phyloP scores from a whole-genome alignment of 164 flowering plant species.

The Cinnamomum micranthum region DNA sequence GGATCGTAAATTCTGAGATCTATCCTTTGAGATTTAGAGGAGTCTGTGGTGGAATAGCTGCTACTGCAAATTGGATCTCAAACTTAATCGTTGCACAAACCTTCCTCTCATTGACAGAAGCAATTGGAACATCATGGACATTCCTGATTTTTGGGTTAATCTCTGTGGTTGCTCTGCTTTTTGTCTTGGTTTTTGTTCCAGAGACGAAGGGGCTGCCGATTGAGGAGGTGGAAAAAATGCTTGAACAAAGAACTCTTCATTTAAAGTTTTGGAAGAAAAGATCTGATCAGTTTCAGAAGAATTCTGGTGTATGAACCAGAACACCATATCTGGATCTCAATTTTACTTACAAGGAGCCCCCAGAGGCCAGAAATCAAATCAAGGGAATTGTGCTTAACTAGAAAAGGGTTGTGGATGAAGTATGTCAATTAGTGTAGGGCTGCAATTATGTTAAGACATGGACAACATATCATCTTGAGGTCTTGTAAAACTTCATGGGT shows the following conservation, averaged over 20 bases:
- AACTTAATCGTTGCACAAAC: slow-evolving; percentile 68
- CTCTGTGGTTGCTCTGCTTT: slow-evolving; percentile 26
- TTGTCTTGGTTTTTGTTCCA: slow-evolving; percentile 45
- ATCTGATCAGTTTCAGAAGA: background rate
- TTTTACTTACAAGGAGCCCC: background rate
- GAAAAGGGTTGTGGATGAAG: too few relatives aligned
- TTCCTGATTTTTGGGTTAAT: slow-evolving; percentile 65
- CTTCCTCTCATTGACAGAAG: slow-evolving; percentile 52
- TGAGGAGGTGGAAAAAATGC: slow-evolving; percentile 61
- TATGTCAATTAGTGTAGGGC: too few relatives aligned
- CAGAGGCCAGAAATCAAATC: background rate
- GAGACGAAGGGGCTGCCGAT: slow-evolving; percentile 61
- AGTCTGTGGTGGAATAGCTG: slow-evolving; percentile 60
- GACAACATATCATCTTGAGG: too few relatives aligned
- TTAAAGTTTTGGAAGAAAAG: slow-evolving; percentile 9
- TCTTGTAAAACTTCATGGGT: too few relatives aligned
- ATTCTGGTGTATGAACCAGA: background rate
- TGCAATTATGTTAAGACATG: too few relatives aligned
- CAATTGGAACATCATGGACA: slow-evolving; percentile 61
- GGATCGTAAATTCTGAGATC: slow-evolving; percentile 77
- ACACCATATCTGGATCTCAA: background rate
- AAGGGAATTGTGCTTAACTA: background rate
- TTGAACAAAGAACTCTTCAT: slow-evolving; percentile 29
- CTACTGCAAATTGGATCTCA: slow-evolving; percentile 63
- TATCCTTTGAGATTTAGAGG: slow-evolving; percentile 64